Evolutionary conservation across 2,329 filamentous ascomycete species (phyloP).

Genomic region (Diaporthe ampelina): DNA sequence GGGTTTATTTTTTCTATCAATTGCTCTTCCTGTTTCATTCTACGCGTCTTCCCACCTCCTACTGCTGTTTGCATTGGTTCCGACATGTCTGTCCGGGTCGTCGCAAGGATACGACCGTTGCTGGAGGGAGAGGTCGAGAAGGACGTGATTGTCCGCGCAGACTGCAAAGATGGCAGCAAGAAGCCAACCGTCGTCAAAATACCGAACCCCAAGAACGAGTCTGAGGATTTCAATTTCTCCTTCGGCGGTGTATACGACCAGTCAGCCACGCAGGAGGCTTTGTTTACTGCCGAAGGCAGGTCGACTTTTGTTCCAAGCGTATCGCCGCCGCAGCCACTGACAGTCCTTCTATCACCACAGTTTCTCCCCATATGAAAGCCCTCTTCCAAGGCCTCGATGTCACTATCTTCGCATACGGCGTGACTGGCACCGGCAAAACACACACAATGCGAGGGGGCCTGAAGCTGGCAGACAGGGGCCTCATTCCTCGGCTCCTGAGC

Average conservation of each 20-base stretch:
- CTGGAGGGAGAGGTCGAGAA: slow-evolving; percentile 87
- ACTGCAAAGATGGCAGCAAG: slow-evolving; percentile 71
- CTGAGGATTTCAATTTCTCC: slow-evolving; percentile 92
- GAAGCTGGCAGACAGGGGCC: slow-evolving; percentile 86
- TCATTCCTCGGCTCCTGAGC: slow-evolving; percentile 88
- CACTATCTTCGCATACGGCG: slow-evolving; percentile 93
- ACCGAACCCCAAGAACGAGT: slow-evolving; percentile 92
- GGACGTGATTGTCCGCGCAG: slow-evolving; percentile 85
- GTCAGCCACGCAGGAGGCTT: slow-evolving; percentile 82
- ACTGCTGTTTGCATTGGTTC: background rate
- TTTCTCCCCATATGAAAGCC: slow-evolving; percentile 90
- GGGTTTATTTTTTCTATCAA: background rate
- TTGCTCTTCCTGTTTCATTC: background rate
- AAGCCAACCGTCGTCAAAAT: slow-evolving; percentile 83
- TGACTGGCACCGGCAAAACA: slow-evolving; percentile 94
- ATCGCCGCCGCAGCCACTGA: slow-evolving; percentile 37
- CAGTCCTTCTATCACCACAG: slow-evolving; percentile 59
- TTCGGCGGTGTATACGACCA: slow-evolving; percentile 95
- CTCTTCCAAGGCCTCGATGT: slow-evolving; percentile 91
- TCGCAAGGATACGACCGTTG: slow-evolving; percentile 90
- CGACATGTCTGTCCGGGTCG: slow-evolving; percentile 81
- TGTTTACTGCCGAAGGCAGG: slow-evolving; percentile 91
- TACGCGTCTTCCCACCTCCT: background rate
- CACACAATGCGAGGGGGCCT: slow-evolving; percentile 96
- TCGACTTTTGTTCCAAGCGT: slow-evolving; percentile 33